Conservation (phyloP, 1,139 yeast genomes). For the Geotrichum carabidarum region DNA sequence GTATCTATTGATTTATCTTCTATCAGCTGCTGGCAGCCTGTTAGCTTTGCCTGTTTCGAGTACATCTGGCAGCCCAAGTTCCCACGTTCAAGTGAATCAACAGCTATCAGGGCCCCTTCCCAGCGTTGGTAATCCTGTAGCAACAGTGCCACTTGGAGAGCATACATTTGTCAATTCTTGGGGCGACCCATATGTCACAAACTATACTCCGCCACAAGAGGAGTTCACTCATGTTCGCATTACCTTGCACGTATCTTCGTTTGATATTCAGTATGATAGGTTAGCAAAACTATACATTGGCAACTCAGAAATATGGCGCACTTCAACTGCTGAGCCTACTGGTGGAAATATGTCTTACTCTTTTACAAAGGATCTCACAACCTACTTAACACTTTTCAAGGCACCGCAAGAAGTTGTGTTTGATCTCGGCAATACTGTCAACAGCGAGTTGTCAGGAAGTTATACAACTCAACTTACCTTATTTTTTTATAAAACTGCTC, state of each 20-base stretch:
- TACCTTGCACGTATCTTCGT: constrained; percentile 52
- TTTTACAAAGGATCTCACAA: constrained; percentile 59
- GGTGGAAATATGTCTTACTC: constrained; percentile 42
- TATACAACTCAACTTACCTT: constrained; percentile 53
- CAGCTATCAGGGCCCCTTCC: constrained; percentile 15
- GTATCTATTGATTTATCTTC: neutral
- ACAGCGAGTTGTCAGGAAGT: constrained; percentile 53
- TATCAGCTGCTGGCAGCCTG: constrained; percentile 1
- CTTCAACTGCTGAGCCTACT: constrained; percentile 79
- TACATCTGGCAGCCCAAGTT: neutral
- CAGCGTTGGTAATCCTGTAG: constrained; percentile 16
- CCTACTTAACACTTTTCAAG: constrained; percentile 50
- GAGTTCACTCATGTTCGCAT: constrained; percentile 59
- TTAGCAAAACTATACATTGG: constrained; percentile 65
- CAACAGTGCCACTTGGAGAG: constrained; percentile 10
- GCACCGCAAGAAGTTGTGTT: constrained; percentile 49
- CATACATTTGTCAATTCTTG: constrained; percentile 51
- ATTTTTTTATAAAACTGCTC: constrained; percentile 44
- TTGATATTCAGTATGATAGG: constrained; percentile 75
- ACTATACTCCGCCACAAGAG: constrained; percentile 41
- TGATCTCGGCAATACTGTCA: constrained; percentile 54
- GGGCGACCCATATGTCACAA: constrained; percentile 49
- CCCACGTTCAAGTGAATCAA: constrained; percentile 8
- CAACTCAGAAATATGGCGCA: constrained; percentile 75
- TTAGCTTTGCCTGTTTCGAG: neutral